Evolutionary conservation across 1,284 basidiomycete genomes (phyloP).

Genomic region (Ganoderma meredithae): DNA sequence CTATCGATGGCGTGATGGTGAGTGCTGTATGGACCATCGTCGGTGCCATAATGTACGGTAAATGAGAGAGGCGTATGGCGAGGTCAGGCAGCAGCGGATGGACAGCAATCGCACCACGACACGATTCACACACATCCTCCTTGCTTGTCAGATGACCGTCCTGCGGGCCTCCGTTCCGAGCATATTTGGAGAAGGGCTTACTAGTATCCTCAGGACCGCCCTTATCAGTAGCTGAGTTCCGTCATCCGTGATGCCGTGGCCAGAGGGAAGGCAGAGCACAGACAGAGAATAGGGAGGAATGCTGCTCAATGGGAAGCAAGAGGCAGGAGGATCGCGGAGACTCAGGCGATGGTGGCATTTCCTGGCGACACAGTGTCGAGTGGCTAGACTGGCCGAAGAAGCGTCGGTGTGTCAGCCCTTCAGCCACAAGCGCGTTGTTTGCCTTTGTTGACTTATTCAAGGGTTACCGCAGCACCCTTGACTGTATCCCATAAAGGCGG

Average conservation of each 20-base stretch:
- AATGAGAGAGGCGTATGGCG: not conserved
- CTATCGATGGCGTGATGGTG: constrained; percentile 4
- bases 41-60: not conserved
- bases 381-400: not conserved
- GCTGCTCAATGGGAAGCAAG: not conserved
- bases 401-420: not conserved
- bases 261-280: not conserved
- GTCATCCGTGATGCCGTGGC: constrained; percentile 11
- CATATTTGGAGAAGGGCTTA: not conserved
- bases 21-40: not conserved
- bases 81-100: not conserved
- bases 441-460: constrained; percentile 9
- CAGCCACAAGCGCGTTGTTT: constrained; percentile 24
- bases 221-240: not conserved
- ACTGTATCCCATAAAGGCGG: not conserved
- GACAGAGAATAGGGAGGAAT: not conserved
- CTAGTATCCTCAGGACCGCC: not conserved
- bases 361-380: too few relatives aligned
- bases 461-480: not conserved
- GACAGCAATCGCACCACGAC: not conserved
- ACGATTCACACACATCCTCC: not conserved
- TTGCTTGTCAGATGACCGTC: constrained; percentile 9
- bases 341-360: too few relatives aligned
- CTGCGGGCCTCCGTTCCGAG: not conserved
- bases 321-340: not conserved